These are phyloP conservation scores for Clavariopsis aquatica DNA, from an alignment of 495 filamentous ascomycete species.

Conservation along the genomic window DNA sequence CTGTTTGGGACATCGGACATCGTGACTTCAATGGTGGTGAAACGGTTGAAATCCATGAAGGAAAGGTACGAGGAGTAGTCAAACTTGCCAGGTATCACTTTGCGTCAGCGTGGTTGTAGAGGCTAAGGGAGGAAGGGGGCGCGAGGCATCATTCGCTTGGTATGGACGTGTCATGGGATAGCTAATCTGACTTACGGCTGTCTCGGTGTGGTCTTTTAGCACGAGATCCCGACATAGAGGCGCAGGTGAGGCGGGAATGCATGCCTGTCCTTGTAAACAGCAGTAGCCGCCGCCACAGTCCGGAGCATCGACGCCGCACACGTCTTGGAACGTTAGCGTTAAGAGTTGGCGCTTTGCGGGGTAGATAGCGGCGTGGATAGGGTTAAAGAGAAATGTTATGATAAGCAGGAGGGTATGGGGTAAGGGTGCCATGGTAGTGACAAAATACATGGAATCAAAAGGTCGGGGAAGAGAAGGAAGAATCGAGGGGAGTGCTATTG, in stretches of 20 bases:
- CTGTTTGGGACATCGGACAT: neutral
- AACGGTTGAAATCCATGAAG: neutral
- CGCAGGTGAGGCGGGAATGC: constrained; percentile 1
- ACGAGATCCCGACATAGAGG: constrained; percentile 14
- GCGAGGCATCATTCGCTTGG: too few relatives aligned
- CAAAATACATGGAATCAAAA: too few relatives aligned
- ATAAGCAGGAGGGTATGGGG: neutral
- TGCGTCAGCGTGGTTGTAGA: neutral
- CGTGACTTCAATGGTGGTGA: neutral
- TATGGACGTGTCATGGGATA: neutral
- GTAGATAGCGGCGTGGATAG: neutral
- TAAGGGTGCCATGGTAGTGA: neutral
- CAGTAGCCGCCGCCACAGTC: constrained; percentile 25
- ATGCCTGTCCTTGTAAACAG: constrained; percentile 12
- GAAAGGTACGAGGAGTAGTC: constrained; percentile 1
- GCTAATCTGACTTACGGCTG: neutral
- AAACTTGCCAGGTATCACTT: constrained; percentile 9
- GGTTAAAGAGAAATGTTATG: neutral
- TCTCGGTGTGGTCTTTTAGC: constrained; percentile 8
- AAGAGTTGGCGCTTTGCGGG: constrained; percentile 19
- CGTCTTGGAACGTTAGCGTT: constrained; percentile 11
- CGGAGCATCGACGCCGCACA: constrained; percentile 14
- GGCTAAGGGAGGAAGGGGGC: too few relatives aligned
- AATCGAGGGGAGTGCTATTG: too few relatives aligned
- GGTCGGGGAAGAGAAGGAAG: too few relatives aligned